Evolutionary conservation across 768 basidiomycete species (phyloP).

Genomic region (Paxillus ammoniavirescens): DNA sequence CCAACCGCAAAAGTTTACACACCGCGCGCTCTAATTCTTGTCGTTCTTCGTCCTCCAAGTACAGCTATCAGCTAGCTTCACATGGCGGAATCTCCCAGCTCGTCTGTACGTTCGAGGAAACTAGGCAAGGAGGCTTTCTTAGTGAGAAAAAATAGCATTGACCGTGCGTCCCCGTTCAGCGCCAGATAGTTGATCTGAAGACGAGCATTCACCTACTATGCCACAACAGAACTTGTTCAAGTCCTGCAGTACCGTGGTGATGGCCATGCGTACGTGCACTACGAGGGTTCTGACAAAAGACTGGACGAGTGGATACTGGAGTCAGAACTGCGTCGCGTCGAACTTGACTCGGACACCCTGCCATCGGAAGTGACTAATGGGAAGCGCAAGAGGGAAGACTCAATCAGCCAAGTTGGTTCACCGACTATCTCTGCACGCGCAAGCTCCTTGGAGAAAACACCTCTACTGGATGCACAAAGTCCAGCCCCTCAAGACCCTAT

Average conservation of each 20-base stretch:
- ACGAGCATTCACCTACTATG: conserved; percentile 1
- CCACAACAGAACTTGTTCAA: conserved; percentile 42
- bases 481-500: conserved; percentile 35
- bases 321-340: conserved; percentile 32
- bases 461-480: conserved; percentile 11
- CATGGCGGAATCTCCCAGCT: conserved; percentile 20
- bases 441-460: conserved; percentile 14
- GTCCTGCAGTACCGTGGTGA: conserved; percentile 49
- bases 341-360: conserved; percentile 21
- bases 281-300: conserved; percentile 64
- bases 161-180: conserved; percentile 33
- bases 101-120: conserved; percentile 2
- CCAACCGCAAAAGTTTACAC: neutral
- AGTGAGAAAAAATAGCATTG: conserved; percentile 33
- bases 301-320: conserved; percentile 73
- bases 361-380: conserved; percentile 26
- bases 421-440: conserved; percentile 22
- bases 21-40: no score
- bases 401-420: conserved; percentile 14
- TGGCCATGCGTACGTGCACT: conserved; percentile 69
- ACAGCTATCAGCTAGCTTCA: neutral
- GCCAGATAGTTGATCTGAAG: conserved; percentile 11
- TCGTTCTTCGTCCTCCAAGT: neutral
- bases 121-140: conserved; percentile 13
- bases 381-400: conserved; percentile 30